Percentiles rank a stretch among this genome's conserved stretches.
phyloP scores from a whole-genome alignment of 768 basidiomycete genomes.

The Naganishia vishniacii region DNA sequence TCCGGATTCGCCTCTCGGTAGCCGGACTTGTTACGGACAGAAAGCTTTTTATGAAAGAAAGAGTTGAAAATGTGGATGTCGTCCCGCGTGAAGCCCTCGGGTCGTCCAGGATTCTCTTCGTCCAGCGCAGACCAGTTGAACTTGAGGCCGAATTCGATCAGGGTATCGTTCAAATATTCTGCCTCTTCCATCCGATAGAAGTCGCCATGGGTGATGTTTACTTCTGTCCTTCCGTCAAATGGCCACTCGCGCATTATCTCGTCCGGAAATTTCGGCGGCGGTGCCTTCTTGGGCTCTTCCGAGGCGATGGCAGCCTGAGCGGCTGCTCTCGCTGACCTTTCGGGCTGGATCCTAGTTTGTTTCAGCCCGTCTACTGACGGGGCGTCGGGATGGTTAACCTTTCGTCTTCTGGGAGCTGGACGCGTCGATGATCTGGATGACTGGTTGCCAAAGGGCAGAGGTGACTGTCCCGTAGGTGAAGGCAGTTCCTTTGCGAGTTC shows the following conservation, averaged over 20 bases:
- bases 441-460: background rate
- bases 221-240: constrained; percentile 35
- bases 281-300: background rate
- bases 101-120: background rate
- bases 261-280: constrained; percentile 2
- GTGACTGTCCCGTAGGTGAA: background rate
- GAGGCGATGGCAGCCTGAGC: background rate
- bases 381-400: background rate
- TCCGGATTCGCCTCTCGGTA: constrained; percentile 50
- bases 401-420: background rate
- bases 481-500: too few species aligned
- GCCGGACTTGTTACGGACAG: constrained; percentile 52
- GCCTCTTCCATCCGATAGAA: constrained; percentile 65
- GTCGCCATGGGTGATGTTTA: constrained; percentile 77
- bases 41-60: constrained; percentile 95
- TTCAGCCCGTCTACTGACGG: background rate
- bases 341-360: constrained; percentile 7
- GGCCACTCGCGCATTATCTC: constrained; percentile 33
- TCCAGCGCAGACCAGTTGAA: constrained; percentile 49
- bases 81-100: background rate
- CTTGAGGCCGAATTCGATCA: constrained; percentile 96
- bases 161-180: constrained; percentile 89
- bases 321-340: background rate
- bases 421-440: background rate
- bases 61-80: constrained; percentile 84